Conservation (phyloP, 371 early-diverging fungal genomes). For the Mortierella sp. region DNA sequence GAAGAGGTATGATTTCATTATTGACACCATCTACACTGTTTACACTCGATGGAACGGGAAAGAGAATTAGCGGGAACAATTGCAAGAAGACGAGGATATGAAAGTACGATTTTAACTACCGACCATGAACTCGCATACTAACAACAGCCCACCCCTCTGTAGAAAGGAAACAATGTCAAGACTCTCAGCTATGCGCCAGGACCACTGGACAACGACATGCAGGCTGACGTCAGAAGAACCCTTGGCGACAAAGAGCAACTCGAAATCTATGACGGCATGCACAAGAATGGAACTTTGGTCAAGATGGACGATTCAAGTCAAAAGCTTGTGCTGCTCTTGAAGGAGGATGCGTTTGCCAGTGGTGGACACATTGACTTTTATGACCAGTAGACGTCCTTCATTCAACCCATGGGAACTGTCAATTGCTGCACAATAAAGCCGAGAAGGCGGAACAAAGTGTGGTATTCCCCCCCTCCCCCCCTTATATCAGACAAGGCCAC, state of each 20-base stretch:
- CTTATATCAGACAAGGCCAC: no score
- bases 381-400: constrained; percentile 58
- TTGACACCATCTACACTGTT: neutral
- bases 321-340: constrained; percentile 59
- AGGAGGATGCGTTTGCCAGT: constrained; percentile 62
- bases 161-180: constrained; percentile 56
- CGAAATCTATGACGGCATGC: constrained; percentile 68
- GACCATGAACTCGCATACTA: neutral
- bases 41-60: neutral
- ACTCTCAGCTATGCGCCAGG: constrained; percentile 93
- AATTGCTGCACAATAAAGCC: no score
- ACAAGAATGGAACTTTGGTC: constrained; percentile 77
- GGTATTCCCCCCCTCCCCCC: no score
- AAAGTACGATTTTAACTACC: no score
- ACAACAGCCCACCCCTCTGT: neutral
- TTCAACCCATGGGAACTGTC: no score
- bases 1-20: constrained; percentile 60
- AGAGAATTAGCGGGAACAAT: no score
- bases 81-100: no score
- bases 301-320: constrained; percentile 75
- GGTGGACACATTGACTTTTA: constrained; percentile 88
- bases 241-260: constrained; percentile 78
- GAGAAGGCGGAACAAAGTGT: no score
- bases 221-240: constrained; percentile 74
- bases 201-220: constrained; percentile 92